phyloP scores from a whole-genome alignment of 306 rosid species.

The Vicia villosa region DNA sequence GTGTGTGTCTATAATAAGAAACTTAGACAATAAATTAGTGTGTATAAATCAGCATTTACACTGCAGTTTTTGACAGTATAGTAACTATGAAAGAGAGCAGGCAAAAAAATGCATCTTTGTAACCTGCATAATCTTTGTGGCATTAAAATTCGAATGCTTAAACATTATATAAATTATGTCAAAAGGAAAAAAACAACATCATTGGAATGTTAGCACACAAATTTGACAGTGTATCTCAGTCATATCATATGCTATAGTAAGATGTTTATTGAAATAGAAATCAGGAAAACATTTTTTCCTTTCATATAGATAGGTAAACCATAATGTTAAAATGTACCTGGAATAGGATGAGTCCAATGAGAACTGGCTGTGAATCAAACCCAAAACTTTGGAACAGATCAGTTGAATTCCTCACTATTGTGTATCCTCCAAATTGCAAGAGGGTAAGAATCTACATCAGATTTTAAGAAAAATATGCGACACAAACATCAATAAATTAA shows the following conservation, averaged over 20 bases:
- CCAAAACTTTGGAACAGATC: constrained; percentile 89
- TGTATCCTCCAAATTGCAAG: constrained; percentile 96
- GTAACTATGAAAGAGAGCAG: background rate
- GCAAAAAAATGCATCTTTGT: constrained; percentile 19
- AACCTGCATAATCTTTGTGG: constrained; percentile 3
- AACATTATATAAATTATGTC: background rate
- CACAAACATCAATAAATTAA: constrained; percentile 18
- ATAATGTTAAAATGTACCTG: constrained; percentile 58
- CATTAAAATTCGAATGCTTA: constrained; percentile 17
- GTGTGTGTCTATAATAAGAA: constrained; percentile 17
- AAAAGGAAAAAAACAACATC: constrained; percentile 2
- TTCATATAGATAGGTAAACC: background rate
- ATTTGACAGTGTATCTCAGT: background rate
- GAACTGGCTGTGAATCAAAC: constrained; percentile 93
- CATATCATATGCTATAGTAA: constrained; percentile 3
- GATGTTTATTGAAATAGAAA: constrained; percentile 11
- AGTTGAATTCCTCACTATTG: constrained; percentile 87
- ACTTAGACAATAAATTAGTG: constrained; percentile 21
- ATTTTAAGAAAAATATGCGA: constrained; percentile 29
- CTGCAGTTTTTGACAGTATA: no score
- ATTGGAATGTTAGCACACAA: background rate
- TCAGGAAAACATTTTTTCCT: background rate
- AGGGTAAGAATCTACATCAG: constrained; percentile 77
- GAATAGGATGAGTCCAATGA: constrained; percentile 86
- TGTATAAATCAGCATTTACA: no score